Base-by-base conservation (phyloP, 192 early-diverging fungal genomes). In the Podochytrium sp. region DNA sequence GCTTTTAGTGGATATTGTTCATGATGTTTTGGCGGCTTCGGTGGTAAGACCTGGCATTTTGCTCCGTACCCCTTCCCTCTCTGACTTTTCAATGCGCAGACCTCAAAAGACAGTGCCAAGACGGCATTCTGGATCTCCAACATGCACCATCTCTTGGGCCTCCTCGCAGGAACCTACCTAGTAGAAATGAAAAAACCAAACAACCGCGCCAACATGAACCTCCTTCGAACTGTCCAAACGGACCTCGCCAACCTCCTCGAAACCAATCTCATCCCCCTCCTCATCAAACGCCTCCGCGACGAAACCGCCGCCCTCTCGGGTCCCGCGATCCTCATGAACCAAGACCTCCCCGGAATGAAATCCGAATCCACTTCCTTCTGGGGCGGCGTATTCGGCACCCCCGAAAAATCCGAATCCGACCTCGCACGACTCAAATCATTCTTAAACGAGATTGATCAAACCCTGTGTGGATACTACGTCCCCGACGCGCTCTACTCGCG, bases 91-190 rank as follows among this genome's bases (percentile, higher is more conserved):
- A 27, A 20, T 38, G 3, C 14, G 27, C 32, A 29, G n/a, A 37
- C 16, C 4, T 12, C 10, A 32, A 37, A 83, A 20, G 89, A 90
- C 33, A 90, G 89, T 35, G 87, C 89, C 47, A 84, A 85, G 81
- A 57, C 89, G 43, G 89, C 89, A 2, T 97, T 93, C 85, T 96
- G 95, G 95, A 81, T 95, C 39, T 93, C 93, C 2, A 97, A 97
- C 73, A 89, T 90, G 5, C 92, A 93, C 73, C 95, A 96, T 76
- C 80, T 97, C 16, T 66, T 93, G 67, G 92, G 91, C 12, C 81
- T 95, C 72, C 88, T 93, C 66, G 81, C 83, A 65, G 79, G 82
- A 30, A 29, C 60, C 10, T 37, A 61, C 33, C 2, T 4, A 12
- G 47, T 25, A n/a, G 76, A 81, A 75, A 41, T 47, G 6, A 75